Percentiles rank a stretch among this genome's conserved stretches.
phyloP scores from a whole-genome alignment of 371 early-diverging fungal species.

The Mucor circinelloides region DNA sequence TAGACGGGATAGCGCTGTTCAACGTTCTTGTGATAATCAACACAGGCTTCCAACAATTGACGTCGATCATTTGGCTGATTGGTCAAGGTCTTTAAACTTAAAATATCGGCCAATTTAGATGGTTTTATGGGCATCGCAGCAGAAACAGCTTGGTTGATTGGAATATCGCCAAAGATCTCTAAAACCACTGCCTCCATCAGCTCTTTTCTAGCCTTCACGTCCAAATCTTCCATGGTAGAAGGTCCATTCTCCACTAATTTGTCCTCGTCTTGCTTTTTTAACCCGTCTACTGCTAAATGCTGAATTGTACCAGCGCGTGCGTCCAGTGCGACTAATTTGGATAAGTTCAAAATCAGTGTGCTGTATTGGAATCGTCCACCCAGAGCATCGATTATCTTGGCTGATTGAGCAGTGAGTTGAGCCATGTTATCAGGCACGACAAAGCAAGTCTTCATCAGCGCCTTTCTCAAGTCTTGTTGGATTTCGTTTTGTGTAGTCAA shows the following conservation, averaged over 20 bases:
- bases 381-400: slow-evolving; percentile 26
- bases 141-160: slow-evolving; percentile 50
- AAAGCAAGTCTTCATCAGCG: slow-evolving; percentile 36
- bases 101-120: slow-evolving; percentile 21
- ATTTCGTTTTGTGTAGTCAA: slow-evolving; percentile 21
- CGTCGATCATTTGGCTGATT: slow-evolving; percentile 14
- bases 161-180: slow-evolving; percentile 51
- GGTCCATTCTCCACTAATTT: background rate
- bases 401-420: slow-evolving; percentile 24
- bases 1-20: slow-evolving; percentile 44
- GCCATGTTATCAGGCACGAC: slow-evolving; percentile 35
- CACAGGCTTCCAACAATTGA: slow-evolving; percentile 38
- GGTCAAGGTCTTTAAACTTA: slow-evolving; percentile 1
- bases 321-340: slow-evolving; percentile 33
- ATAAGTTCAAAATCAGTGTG: slow-evolving; percentile 36
- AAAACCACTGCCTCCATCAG: slow-evolving; percentile 43
- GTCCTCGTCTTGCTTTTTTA: background rate
- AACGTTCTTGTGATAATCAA: slow-evolving; percentile 37
- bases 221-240: slow-evolving; percentile 19
- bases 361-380: slow-evolving; percentile 41
- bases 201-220: slow-evolving; percentile 17
- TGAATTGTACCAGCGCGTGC: slow-evolving; percentile 30
- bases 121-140: slow-evolving; percentile 40
- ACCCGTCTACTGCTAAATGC: slow-evolving; percentile 15
- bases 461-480: slow-evolving; percentile 28